phyloP scores from a whole-genome alignment of 2,329 filamentous ascomycete genomes.

The Colletotrichum musae region DNA sequence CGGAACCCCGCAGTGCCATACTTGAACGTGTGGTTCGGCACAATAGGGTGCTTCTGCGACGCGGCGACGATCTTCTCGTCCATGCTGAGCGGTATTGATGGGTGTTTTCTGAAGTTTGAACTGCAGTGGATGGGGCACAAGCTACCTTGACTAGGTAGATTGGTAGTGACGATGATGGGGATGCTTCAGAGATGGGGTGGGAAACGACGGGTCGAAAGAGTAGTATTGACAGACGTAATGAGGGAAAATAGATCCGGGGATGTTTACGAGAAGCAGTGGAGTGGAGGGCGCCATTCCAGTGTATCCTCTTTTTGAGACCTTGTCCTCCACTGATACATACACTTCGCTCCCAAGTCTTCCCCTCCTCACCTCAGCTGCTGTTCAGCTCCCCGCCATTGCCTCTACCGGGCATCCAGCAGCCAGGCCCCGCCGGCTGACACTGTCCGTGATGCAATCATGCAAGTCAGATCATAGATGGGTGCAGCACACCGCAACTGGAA shows the following conservation, averaged over 20 bases:
- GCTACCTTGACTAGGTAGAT: background rate
- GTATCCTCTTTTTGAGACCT: conserved; percentile 29
- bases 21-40: conserved; percentile 69
- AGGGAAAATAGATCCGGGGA: conserved; percentile 31
- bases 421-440: conserved; percentile 34
- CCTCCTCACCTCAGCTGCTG: conserved; percentile 14
- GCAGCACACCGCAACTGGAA: conserved; percentile 38
- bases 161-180: background rate
- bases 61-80: conserved; percentile 70
- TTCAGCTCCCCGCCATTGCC: conserved; percentile 24
- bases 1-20: conserved; percentile 79
- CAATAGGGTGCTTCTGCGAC: conserved; percentile 74
- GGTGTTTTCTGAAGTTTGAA: conserved; percentile 4
- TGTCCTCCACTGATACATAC: conserved; percentile 8
- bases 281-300: conserved; percentile 38
- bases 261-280: conserved; percentile 39
- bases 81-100: conserved; percentile 56
- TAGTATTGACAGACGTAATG: conserved; percentile 13
- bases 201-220: background rate
- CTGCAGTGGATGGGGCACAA: conserved; percentile 4
- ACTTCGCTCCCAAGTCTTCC: background rate
- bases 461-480: conserved; percentile 35
- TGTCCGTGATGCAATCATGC: conserved; percentile 41
- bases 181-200: background rate
- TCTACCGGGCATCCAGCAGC: conserved; percentile 5